phyloP scores from a whole-genome alignment of 2,329 filamentous ascomycete species.

The Neopestalotiopsis sp. region DNA sequence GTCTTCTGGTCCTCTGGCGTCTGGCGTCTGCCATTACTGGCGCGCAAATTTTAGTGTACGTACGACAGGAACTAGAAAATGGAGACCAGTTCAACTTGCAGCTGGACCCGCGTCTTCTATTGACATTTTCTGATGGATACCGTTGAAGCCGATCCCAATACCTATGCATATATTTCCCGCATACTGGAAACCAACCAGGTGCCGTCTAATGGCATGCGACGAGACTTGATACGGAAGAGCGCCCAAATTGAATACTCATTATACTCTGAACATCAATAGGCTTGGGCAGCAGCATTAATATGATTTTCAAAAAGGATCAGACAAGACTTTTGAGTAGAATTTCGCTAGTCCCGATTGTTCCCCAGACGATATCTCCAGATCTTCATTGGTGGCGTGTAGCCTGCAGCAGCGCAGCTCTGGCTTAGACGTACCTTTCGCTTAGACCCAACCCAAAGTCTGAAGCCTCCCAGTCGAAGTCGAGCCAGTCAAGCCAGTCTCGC shows the following conservation, averaged over 20 bases:
- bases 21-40: background rate
- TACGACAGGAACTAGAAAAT: background rate
- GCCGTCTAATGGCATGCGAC: background rate
- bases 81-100: background rate
- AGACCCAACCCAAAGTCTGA: background rate
- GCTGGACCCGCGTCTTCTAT: background rate
- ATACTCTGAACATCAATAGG: background rate
- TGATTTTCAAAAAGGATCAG: background rate
- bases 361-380: background rate
- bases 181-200: background rate
- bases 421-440: background rate
- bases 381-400: slow-evolving; percentile 7
- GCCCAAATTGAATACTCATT: background rate
- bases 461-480: background rate
- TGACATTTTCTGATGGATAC: background rate
- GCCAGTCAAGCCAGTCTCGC: background rate
- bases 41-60: background rate
- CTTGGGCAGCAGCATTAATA: background rate
- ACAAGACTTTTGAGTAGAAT: background rate
- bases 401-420: background rate
- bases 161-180: background rate
- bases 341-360: background rate
- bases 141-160: background rate
- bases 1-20: background rate
- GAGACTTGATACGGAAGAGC: background rate